Conservation (phyloP, 805 yeast genomes). For the Schwanniomyces pseudopolymorphus region DNA sequence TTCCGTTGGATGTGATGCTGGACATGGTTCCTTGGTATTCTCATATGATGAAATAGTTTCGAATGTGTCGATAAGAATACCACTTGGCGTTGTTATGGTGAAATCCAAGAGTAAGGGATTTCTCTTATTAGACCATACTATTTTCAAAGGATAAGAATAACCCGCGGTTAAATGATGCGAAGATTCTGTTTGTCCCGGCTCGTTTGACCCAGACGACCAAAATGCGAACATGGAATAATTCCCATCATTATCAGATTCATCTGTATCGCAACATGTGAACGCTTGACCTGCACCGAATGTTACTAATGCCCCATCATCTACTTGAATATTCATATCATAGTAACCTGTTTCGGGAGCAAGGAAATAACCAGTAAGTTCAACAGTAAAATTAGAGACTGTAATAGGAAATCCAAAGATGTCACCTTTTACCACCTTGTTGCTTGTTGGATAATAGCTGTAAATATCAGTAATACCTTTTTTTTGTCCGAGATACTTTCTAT, state of each 20-base stretch:
- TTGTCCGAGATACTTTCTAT: background rate
- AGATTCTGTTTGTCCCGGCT: background rate
- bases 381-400: conserved; percentile 15
- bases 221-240: background rate
- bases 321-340: conserved; percentile 18
- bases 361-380: conserved; percentile 20
- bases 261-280: conserved; percentile 30
- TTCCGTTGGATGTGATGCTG: background rate
- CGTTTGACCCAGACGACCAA: background rate
- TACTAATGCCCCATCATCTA: conserved; percentile 33
- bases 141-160: conserved; percentile 24
- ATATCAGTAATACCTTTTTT: background rate
- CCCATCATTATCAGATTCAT: background rate
- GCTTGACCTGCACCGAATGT: conserved; percentile 26
- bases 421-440: background rate
- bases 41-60: conserved; percentile 17
- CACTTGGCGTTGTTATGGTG: conserved; percentile 17
- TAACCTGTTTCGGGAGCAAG: conserved; percentile 24
- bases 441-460: background rate
- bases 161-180: conserved; percentile 16
- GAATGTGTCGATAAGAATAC: conserved; percentile 12
- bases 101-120: conserved; percentile 13
- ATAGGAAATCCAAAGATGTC: conserved; percentile 1
- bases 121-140: conserved; percentile 18
- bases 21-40: conserved; percentile 15